Base-by-base conservation (phyloP, 1,284 basidiomycete genomes). In the Fomitiporia mediterranea region DNA sequence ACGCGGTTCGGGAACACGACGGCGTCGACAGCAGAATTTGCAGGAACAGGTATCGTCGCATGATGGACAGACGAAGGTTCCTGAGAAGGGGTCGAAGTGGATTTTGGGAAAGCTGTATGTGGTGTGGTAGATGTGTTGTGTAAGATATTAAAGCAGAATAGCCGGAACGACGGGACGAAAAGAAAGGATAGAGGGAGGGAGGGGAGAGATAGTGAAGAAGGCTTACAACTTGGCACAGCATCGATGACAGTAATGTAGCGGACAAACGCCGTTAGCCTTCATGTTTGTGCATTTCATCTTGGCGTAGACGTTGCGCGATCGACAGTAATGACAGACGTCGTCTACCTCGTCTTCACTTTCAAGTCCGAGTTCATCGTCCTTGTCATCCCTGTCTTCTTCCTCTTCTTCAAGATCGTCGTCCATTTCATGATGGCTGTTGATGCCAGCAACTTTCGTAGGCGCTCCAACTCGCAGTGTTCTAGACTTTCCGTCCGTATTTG, bases 261-360 rank as follows among this genome's bases (percentile, higher is more conserved):
- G 46, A n/a, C 57, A 58, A n/a, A 53, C 32, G 2, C 44, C 25
- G 17, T 37, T 52, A 30, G 49, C 17, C 17, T 47, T 51, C 4
- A 58, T 34, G 11, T 27, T 49, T 11, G 44, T 49, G 37, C 57
- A 58, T 40, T 58, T 58, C 57, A 58, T 58, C 28, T 58, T 58
- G 6, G 52, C 52, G 46, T 54, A 58, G 13, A 49, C 32, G 21
- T 54, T 58, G 15, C 39, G 34, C n/a, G 11, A 40, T 9, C 52
- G 44, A 17, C 57, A 58, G 32, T 37, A 44, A 48, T 58, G 57
- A 28, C 57, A 58, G n/a, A 38, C 25, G 21, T 54, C 57, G 19
- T 58, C 53, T 25, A n/a, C 25, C 8, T 58, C 57, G 34, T 53
- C 37, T 23, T 39, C 40, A 13, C 34, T 51, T 46, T 23, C 27